Conservation (phyloP, 2,329 filamentous ascomycete species). For the Diaporthe amygdali region DNA sequence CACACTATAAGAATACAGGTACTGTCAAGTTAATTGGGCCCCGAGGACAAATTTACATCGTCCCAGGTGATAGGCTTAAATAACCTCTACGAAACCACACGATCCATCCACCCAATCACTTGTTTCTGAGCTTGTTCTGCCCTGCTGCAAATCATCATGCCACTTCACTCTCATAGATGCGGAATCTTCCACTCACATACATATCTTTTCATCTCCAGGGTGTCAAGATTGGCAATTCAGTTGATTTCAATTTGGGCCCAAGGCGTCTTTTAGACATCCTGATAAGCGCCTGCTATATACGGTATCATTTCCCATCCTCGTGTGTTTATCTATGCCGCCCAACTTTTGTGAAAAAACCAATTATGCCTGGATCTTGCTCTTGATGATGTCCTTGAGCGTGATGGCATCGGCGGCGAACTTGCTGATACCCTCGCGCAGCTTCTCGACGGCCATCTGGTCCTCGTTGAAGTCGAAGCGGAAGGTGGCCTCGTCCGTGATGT, state of each 20-base stretch:
- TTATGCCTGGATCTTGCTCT: slow-evolving; percentile 75
- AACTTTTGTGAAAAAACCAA: background rate
- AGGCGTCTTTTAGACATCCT: background rate
- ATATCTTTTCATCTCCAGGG: too few species aligned
- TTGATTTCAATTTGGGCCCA: background rate
- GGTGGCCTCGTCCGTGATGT: slow-evolving; percentile 84
- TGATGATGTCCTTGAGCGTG: slow-evolving; percentile 90
- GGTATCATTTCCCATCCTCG: slow-evolving; percentile 17
- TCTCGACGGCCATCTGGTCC: slow-evolving; percentile 99
- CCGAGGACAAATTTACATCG: too few species aligned
- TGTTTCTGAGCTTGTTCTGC: background rate
- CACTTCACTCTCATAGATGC: background rate
- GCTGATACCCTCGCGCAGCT: slow-evolving; percentile 98
- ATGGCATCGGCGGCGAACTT: slow-evolving; percentile 97
- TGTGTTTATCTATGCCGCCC: background rate
- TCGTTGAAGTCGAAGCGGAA: slow-evolving; percentile 99
- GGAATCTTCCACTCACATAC: background rate
- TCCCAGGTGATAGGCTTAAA: background rate
- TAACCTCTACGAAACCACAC: background rate
- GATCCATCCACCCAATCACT: background rate
- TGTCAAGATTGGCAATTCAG: background rate
- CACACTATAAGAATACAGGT: background rate
- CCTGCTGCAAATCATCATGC: too few species aligned
- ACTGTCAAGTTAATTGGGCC: background rate
- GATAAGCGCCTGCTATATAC: slow-evolving; percentile 14